These are phyloP conservation scores for Cordia subcordata DNA, from an alignment of 257 asterid genomes.

Conservation along the genomic window DNA sequence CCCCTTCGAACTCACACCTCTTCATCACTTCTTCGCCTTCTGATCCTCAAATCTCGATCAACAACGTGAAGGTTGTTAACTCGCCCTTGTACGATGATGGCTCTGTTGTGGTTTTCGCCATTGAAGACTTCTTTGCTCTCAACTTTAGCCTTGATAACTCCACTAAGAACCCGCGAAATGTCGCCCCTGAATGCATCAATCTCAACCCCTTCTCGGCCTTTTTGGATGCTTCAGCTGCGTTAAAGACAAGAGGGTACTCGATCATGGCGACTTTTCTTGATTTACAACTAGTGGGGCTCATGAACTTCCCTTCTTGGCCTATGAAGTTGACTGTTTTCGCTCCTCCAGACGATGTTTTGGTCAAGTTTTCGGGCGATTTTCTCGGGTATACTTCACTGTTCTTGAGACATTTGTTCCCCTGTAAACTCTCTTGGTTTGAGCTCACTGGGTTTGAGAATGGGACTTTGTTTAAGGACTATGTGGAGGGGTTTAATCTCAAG, in stretches of 20 bases:
- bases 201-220: slow-evolving; percentile 34
- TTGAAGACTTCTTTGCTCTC: slow-evolving; percentile 44
- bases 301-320: slow-evolving; percentile 5
- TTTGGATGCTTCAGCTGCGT: slow-evolving; percentile 37
- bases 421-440: slow-evolving; percentile 48
- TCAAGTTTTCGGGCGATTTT: slow-evolving; percentile 43
- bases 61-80: slow-evolving; percentile 34
- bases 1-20: slow-evolving; percentile 46
- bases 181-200: slow-evolving; percentile 25
- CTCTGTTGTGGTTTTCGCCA: slow-evolving; percentile 41
- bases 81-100: slow-evolving; percentile 73
- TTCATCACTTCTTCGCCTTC: slow-evolving; percentile 35
- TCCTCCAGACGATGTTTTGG: slow-evolving; percentile 51
- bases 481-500: slow-evolving; percentile 41
- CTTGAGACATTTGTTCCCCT: slow-evolving; percentile 65
- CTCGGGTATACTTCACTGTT: slow-evolving; percentile 38
- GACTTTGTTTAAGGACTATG: slow-evolving; percentile 34
- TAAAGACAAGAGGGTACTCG: slow-evolving; percentile 63
- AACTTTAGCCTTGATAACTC: slow-evolving; percentile 29
- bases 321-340: slow-evolving; percentile 59
- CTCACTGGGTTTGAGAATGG: slow-evolving; percentile 39
- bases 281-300: slow-evolving; percentile 54
- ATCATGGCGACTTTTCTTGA: slow-evolving; percentile 70
- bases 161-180: neutral
- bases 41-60: slow-evolving; percentile 30